Percentiles rank a stretch among this genome's conserved stretches.
Evolutionary conservation across 2,329 filamentous ascomycete genomes (phyloP).

Genomic region (Colletotrichum siamense): DNA sequence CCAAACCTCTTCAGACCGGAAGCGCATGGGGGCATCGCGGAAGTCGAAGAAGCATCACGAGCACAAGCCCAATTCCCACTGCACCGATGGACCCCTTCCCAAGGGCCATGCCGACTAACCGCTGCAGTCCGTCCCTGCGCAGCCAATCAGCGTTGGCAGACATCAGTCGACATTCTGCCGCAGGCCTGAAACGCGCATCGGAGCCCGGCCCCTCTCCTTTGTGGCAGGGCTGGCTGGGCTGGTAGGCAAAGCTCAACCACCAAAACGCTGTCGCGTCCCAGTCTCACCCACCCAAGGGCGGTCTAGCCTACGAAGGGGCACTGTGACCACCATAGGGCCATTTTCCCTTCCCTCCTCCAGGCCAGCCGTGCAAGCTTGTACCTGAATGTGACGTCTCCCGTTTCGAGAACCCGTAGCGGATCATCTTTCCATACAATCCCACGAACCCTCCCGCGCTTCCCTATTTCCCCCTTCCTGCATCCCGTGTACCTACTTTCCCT

Average conservation of each 20-base stretch:
- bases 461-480: conserved; percentile 13
- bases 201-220: conserved; percentile 3
- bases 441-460: neutral
- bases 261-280: conserved; percentile 11
- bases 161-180: conserved; percentile 29
- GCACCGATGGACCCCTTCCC: conserved; percentile 6
- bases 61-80: neutral
- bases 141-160: conserved; percentile 12
- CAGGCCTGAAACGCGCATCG: conserved; percentile 22
- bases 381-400: conserved; percentile 29
- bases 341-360: conserved; percentile 23
- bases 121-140: conserved; percentile 11
- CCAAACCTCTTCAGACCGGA: neutral
- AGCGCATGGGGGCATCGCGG: neutral
- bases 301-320: conserved; percentile 18
- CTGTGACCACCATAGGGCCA: conserved; percentile 18
- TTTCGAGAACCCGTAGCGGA: conserved; percentile 28
- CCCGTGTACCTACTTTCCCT: neutral
- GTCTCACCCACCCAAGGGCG: conserved; percentile 17
- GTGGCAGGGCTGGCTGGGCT: neutral
- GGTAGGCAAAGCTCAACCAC: conserved; percentile 2
- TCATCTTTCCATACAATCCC: conserved; percentile 9
- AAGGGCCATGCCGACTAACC: conserved; percentile 7
- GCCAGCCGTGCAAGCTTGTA: neutral
- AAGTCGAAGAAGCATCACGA: neutral